phyloP scores from a whole-genome alignment of 495 filamentous ascomycete genomes.

The Xylaria curta region DNA sequence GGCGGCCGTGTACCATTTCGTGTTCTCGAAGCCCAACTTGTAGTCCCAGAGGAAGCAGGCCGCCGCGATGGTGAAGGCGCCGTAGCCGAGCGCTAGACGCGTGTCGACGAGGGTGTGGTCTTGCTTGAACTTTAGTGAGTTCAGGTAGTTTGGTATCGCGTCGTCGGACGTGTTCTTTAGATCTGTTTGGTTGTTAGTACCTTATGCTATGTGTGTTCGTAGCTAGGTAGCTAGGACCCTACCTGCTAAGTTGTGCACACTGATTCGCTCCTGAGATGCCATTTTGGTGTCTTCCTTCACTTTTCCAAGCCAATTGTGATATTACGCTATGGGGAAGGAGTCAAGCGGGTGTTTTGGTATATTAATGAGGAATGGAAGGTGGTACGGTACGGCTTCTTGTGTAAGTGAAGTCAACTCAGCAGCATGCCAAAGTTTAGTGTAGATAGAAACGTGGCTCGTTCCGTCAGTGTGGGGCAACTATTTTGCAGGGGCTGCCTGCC shows the following conservation, averaged over 20 bases:
- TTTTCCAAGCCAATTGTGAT: background rate
- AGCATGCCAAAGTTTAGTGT: constrained; percentile 8
- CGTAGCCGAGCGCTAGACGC: constrained; percentile 82
- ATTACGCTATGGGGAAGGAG: background rate
- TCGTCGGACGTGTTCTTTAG: constrained; percentile 97
- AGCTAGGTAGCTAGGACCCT: constrained; percentile 27
- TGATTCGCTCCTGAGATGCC: constrained; percentile 62
- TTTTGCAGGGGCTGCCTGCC: background rate
- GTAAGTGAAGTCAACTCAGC: constrained; percentile 12
- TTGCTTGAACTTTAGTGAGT: constrained; percentile 79
- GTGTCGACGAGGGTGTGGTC: constrained; percentile 81
- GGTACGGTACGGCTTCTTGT: background rate
- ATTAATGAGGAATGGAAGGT: background rate
- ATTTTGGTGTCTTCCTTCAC: constrained; percentile 37
- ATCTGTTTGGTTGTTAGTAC: constrained; percentile 60
- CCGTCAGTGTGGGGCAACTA: constrained; percentile 26
- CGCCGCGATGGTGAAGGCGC: constrained; percentile 77
- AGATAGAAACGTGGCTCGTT: constrained; percentile 31
- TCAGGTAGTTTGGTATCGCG: constrained; percentile 89
- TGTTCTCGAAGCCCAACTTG: constrained; percentile 83
- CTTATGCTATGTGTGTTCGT: constrained; percentile 1
- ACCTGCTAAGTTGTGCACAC: constrained; percentile 73
- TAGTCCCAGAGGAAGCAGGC: constrained; percentile 91
- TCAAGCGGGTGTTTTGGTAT: background rate
- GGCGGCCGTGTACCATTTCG: constrained; percentile 73